Conservation (phyloP, 306 rosid species). For the Benincasa hispida region DNA sequence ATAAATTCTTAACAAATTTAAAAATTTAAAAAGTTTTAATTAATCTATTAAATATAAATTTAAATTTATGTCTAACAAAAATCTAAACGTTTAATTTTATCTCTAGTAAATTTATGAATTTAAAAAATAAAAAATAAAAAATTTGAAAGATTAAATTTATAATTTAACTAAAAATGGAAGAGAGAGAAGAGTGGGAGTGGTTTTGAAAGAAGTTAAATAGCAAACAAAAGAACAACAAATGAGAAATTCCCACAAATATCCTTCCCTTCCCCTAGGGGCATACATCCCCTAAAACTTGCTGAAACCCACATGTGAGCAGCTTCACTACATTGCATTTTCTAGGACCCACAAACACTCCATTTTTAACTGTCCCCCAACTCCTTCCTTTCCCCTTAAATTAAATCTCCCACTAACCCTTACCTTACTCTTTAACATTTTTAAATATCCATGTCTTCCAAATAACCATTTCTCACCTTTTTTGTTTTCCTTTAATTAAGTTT, state of each 20-base stretch:
- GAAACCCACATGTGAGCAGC: conserved; percentile 1
- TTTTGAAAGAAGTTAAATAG: not conserved
- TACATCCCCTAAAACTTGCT: conserved; percentile 5
- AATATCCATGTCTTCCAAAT: too few relatives aligned
- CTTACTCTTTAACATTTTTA: too few relatives aligned
- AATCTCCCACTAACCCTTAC: not conserved
- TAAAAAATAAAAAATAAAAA: too few relatives aligned
- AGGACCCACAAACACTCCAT: conserved; percentile 4
- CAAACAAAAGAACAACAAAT: not conserved
- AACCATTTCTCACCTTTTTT: too few relatives aligned
- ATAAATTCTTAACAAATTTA: too few relatives aligned
- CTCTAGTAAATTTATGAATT: too few relatives aligned
- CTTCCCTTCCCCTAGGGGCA: not conserved
- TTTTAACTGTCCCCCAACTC: not conserved
- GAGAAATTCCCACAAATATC: not conserved
- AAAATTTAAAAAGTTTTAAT: too few relatives aligned
- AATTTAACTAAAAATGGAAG: not conserved
- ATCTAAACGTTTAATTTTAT: too few relatives aligned
- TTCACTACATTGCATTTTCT: not conserved
- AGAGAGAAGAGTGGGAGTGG: not conserved
- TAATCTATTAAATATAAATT: too few relatives aligned
- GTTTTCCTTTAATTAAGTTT: too few relatives aligned
- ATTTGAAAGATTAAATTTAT: too few relatives aligned
- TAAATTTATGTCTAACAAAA: too few relatives aligned
- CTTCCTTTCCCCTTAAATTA: not conserved